Base-by-base conservation (phyloP, 225 moss, liverwort and hornwort genomes). In the Bryum argenteum region DNA sequence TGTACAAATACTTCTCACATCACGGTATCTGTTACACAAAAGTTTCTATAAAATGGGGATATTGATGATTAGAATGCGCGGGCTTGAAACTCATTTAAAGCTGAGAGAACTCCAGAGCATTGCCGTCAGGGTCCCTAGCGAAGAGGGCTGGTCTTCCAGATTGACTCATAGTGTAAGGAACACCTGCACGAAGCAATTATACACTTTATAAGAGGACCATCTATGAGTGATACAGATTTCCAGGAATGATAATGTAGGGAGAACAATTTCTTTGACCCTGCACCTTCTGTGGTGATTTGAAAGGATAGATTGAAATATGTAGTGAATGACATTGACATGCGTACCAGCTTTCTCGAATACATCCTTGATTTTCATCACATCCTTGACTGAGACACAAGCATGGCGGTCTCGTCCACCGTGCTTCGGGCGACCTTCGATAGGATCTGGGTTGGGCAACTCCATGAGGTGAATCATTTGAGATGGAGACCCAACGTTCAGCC, bases 401-500 rank as follows among this genome's bases (percentile, higher is more conserved):
- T 98, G 98, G 64, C 98, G 89, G 72, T 98, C 98, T 42, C 94
- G 89, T 60, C 98, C 98, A 54, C 94, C 98, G 80, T 98, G 89
- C 24, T 80, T 75, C 47, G 94, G 94, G 61, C 98, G 98, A 23
- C 92, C 91, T 78, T 85, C 81, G 38, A 82, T 81, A 67, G 96
- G 93, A 62, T 94, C 98, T 42, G 98, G 98, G 75, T 94, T 98
- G 11, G 94, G 92, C 39, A 98, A 78, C 75, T 92, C 98, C 98
- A 98, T 98, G 58, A 98, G 81, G 77, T 98, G 98, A 67, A 98
- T 98, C 98, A 98, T 98, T 82, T 94, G 90, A 22, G 80, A 67
- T 6, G 86, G 86, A 9, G 81, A 84, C 41, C 98, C 98, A 56
- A 98, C 81, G 80, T 94, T 92, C 63, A 98, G 86, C 98, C 98